A percentile compares a stretch with the other conserved stretches of the same genome.
Evolutionary conservation across 2,329 filamentous ascomycete genomes (phyloP).

Genomic region (Lomentospora prolificans): DNA sequence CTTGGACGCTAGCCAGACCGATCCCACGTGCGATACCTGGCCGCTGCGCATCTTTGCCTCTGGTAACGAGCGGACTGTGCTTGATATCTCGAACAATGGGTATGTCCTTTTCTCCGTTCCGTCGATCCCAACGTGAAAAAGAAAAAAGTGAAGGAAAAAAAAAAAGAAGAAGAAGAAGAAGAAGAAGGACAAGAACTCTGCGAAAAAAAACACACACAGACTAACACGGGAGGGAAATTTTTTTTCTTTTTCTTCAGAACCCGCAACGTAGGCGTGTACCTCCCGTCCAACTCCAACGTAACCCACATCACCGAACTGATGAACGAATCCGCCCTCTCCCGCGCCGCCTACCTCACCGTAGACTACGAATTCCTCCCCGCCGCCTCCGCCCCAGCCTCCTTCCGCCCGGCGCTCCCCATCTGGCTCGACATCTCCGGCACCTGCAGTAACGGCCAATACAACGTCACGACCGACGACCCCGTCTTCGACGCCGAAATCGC

Average conservation of each 20-base stretch:
- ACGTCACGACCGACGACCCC: slow-evolving; percentile 5
- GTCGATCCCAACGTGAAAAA: too few species aligned
- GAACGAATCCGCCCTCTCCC: slow-evolving; percentile 11
- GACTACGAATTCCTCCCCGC: slow-evolving; percentile 16
- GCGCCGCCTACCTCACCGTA: slow-evolving; percentile 13
- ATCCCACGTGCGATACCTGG: not conserved
- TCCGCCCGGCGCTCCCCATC: slow-evolving; percentile 11
- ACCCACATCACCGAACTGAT: slow-evolving; percentile 13
- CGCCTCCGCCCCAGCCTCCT: slow-evolving; percentile 7
- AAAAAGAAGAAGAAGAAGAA: not conserved
- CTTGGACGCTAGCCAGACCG: not conserved
- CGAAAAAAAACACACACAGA: not conserved
- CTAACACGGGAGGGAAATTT: not conserved
- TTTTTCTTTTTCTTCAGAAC: slow-evolving; percentile 9
- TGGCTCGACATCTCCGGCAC: slow-evolving; percentile 17
- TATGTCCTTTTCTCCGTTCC: too few species aligned
- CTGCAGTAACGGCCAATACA: slow-evolving; percentile 14
- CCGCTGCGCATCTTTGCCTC: slow-evolving; percentile 12
- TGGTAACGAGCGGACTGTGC: slow-evolving; percentile 16
- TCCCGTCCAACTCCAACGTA: slow-evolving; percentile 11
- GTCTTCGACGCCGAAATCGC: slow-evolving; percentile 4
- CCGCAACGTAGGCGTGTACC: slow-evolving; percentile 14
- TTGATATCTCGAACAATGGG: too few species aligned
- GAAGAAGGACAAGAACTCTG: not conserved
- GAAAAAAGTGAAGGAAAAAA: not conserved